Evolutionary conservation across 176 grass and related monocot genomes (phyloP), one percentile per base, ranked within the genome.

Genomic region (Carex cristatella): DNA sequence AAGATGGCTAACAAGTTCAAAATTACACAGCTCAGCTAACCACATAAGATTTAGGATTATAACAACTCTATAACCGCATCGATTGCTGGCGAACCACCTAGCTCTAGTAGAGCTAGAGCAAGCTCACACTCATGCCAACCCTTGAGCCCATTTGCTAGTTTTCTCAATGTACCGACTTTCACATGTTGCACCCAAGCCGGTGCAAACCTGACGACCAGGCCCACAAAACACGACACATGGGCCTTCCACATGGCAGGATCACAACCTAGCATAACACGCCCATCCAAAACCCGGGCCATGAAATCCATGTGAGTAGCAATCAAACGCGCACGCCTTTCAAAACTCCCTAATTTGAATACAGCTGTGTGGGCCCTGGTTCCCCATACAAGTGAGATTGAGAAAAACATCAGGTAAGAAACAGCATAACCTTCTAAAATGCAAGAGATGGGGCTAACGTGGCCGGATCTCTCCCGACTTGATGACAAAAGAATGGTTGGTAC

Each of bases 231-330:
- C 0, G 90, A 94, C 30, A 95, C 91, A 27, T 95, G 94, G 7
- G 93, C 90, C 62, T 95, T 94, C 96, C 93, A 95, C 27, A 90
- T 95, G 46, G 93, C 87, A 2, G 90, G 91, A 74, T 95, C 81
- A 27, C 96, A 99, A n/a, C 93, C 93, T 30, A 99, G 83, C 11
- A 94, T 83, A 68, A 99, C 89, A 81, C 92, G 88, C 11, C 93
- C 96, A 23, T 91, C 93, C 87, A 95, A 79, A 33, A 92, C 96
- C 15, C 83, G 91, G 5, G 86, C 93, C 18, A 99, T 91, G 83
- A 99, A 99, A 64, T 95, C 96, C 96, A 99, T 99, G 84, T 99
- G 93, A 68, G 68, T 89, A 61, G 87, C 87, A 40, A 92, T 91
- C 81, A 99, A 90, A 51, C 93, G 85, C 2, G 86, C 85, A 61